Percentiles rank a stretch among this genome's conserved stretches.
phyloP scores from a whole-genome alignment of 2,329 filamentous ascomycete genomes.

The Byssothecium circinans region DNA sequence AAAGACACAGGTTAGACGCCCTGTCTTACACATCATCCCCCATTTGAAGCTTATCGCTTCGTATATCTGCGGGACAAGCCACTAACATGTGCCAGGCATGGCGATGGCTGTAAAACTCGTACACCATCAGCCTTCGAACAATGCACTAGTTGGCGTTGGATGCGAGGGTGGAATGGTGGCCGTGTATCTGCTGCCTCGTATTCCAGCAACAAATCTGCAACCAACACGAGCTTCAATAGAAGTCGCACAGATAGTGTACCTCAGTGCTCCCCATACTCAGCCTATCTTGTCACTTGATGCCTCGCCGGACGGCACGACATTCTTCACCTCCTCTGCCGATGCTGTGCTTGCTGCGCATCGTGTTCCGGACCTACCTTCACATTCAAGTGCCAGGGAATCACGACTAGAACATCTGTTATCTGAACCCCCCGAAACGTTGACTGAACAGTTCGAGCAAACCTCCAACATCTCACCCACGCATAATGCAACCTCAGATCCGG shows the following conservation, averaged over 20 bases:
- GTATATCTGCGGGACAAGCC: constrained; percentile 24
- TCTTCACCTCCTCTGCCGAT: constrained; percentile 82
- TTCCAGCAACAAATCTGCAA: constrained; percentile 22
- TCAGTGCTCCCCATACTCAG: constrained; percentile 70
- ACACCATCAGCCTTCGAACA: constrained; percentile 19
- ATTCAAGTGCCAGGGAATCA: not conserved
- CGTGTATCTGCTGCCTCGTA: constrained; percentile 59
- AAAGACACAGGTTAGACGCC: constrained; percentile 45
- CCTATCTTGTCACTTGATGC: constrained; percentile 70
- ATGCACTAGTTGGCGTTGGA: constrained; percentile 69
- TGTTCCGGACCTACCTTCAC: constrained; percentile 49
- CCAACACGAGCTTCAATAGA: constrained; percentile 52
- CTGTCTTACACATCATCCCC: not conserved
- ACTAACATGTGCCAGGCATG: constrained; percentile 67
- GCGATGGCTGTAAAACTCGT: constrained; percentile 72
- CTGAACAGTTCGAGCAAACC: not conserved
- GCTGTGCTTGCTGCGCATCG: constrained; percentile 76
- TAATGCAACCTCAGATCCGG: not conserved
- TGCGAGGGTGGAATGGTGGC: constrained; percentile 84
- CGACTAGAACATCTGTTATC: not conserved
- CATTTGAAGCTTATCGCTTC: not conserved
- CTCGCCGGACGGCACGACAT: constrained; percentile 53
- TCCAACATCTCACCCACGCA: not conserved
- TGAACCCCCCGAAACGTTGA: no score
- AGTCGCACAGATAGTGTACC: constrained; percentile 59